These are phyloP conservation scores for Suillus tomentosus DNA, from an alignment of 768 basidiomycete species.

Conservation along the genomic window DNA sequence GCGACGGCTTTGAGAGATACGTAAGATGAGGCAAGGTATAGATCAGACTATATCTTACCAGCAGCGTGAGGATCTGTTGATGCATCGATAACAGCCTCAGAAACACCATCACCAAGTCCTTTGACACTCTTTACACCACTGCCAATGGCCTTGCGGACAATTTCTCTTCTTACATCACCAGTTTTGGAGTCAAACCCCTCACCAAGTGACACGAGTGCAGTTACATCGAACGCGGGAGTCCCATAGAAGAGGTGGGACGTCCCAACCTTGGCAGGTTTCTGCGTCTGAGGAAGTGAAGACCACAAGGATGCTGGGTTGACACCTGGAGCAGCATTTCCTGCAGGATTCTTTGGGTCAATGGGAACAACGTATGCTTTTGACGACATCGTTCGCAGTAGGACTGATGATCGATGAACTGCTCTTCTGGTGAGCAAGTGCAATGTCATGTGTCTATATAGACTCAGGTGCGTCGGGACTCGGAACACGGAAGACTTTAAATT, in stretches of 20 bases:
- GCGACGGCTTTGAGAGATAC: slow-evolving; percentile 58
- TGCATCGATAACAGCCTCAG: slow-evolving; percentile 64
- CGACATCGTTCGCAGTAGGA: slow-evolving; percentile 46
- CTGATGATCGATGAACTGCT: slow-evolving; percentile 23
- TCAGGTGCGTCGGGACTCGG: slow-evolving; percentile 7
- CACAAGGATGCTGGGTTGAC: slow-evolving; percentile 55
- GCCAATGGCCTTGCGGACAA: slow-evolving; percentile 71
- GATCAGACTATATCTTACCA: slow-evolving; percentile 40
- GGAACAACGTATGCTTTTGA: slow-evolving; percentile 60
- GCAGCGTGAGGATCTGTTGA: slow-evolving; percentile 75
- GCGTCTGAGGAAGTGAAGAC: slow-evolving; percentile 47
- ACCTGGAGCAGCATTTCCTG: slow-evolving; percentile 32
- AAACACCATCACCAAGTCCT: slow-evolving; percentile 58
- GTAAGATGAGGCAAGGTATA: slow-evolving; percentile 8
- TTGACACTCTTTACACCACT: slow-evolving; percentile 71
- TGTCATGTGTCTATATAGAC: slow-evolving; percentile 20
- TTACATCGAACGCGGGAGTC: slow-evolving; percentile 45
- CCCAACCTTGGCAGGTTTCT: slow-evolving; percentile 60
- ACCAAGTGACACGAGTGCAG: slow-evolving; percentile 61
- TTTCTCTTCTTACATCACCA: slow-evolving; percentile 54
- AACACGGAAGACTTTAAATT: background rate
- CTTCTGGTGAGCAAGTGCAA: slow-evolving; percentile 21
- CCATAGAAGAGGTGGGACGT: slow-evolving; percentile 68
- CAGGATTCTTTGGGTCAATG: slow-evolving; percentile 48
- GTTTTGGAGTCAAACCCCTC: slow-evolving; percentile 51